Evolutionary conservation across 257 asterid species (phyloP).

Genomic region (Orobanche coerulescens): DNA sequence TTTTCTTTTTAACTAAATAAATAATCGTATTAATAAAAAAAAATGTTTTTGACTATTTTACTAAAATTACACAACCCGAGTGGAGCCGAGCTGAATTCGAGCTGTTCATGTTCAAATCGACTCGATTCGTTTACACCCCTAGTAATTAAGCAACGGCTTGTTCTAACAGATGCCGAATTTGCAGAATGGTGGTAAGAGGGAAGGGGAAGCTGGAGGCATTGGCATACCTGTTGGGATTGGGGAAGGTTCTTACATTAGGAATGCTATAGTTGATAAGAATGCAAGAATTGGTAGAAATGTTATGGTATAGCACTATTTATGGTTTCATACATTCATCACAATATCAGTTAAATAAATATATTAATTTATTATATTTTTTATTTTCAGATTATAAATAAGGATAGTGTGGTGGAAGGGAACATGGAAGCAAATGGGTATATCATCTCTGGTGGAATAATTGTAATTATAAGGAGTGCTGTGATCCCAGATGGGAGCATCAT

Average conservation of each 20-base stretch:
- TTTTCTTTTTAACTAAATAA: too few species aligned
- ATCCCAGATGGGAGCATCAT: slow-evolving; percentile 63
- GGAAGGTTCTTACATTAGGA: slow-evolving; percentile 53
- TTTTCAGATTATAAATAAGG: slow-evolving; percentile 66
- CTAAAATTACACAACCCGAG: too few species aligned
- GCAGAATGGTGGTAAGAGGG: slow-evolving; percentile 28
- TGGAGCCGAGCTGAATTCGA: too few species aligned
- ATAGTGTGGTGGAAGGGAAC: slow-evolving; percentile 56
- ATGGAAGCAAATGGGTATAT: slow-evolving; percentile 60
- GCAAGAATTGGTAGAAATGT: slow-evolving; percentile 86
- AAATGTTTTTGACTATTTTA: too few species aligned
- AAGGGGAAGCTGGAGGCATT: slow-evolving; percentile 29
- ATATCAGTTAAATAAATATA: neutral
- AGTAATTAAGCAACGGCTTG: neutral
- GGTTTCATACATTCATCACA: too few species aligned
- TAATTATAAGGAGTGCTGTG: slow-evolving; percentile 47
- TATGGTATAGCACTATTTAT: slow-evolving; percentile 41
- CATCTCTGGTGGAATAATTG: slow-evolving; percentile 53
- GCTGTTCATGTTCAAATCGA: too few species aligned
- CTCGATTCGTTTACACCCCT: too few species aligned
- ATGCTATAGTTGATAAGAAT: slow-evolving; percentile 69
- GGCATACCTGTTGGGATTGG: slow-evolving; percentile 67
- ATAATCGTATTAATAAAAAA: too few species aligned
- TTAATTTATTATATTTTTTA: neutral
- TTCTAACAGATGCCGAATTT: slow-evolving; percentile 13